Base-by-base conservation (phyloP, 2,329 filamentous ascomycete species). In the Diaporthe helianthi region DNA sequence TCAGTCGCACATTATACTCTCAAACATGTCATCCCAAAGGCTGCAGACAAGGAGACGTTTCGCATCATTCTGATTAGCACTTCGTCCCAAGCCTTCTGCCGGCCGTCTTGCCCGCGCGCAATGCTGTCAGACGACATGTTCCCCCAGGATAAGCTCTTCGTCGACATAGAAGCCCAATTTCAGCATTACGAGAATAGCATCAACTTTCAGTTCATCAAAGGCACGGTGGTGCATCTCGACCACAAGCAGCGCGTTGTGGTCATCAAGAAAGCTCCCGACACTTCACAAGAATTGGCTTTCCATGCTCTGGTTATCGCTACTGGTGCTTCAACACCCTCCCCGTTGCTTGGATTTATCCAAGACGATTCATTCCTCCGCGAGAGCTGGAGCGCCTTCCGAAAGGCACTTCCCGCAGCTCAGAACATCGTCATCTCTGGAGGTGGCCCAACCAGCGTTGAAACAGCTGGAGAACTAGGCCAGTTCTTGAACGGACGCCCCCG, bases 1-100 rank as follows among this genome's bases (percentile, higher is more conserved):
- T 83, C 82, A 7, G 80, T 78, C 4, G 84, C 86, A 1, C 86
- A 89, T 72, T 85, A 86, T 72, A 77, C 86, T 33, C 82, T 86
- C 33, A 84, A 83, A 70, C 85, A 89, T 77, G 79, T 80, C 29
- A 55, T 87, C 12, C 83, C 86, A 0, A 71, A 77, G 65, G 72
- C 81, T 0, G 76, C 80, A 1, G 73, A 78, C n/a, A 76, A 78
- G 29, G 64, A 74, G 0, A 68, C 74, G 0, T 84, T 83, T 72
- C 77, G 81, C 46, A 73, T 86, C 49, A 72, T 83, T 29, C 75
- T 87, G 10, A 72, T 85, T 72, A 84, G 80, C 70, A 61, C 80
- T 15, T 81, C 83, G 0, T 74, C 78, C 0, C 72, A 85, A 65
- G 76, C 75, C 17, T 77, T 84, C 61, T 83, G 78, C 71, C 80